Conservation (phyloP, 345 rosid species). For the Brassica rapa region DNA sequence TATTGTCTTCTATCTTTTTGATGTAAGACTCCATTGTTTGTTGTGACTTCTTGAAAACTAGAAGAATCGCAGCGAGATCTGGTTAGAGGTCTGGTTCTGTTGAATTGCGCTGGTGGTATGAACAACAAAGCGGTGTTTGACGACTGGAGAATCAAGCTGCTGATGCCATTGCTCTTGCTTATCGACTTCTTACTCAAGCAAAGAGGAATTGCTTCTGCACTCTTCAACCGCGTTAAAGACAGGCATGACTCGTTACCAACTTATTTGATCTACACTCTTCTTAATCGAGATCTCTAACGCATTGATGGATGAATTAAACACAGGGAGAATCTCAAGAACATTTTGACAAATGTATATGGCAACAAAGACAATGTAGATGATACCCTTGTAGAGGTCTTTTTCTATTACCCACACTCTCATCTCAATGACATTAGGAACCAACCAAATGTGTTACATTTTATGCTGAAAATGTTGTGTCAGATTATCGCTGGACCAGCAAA, state of each 20-base stretch:
- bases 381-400: constrained; percentile 68
- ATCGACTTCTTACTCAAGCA: constrained; percentile 76
- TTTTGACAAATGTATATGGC: constrained; percentile 66
- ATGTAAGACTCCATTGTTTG: neutral
- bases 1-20: neutral
- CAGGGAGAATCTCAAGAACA: constrained; percentile 73
- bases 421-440: neutral
- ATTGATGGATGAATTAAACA: constrained; percentile 11
- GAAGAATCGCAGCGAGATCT: constrained; percentile 52
- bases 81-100: constrained; percentile 72
- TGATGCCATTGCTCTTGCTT: constrained; percentile 73
- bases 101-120: constrained; percentile 97
- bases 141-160: constrained; percentile 91
- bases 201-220: constrained; percentile 59
- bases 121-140: constrained; percentile 92
- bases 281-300: neutral
- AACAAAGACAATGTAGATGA: constrained; percentile 85
- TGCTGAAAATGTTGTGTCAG: constrained; percentile 44
- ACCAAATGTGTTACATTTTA: neutral
- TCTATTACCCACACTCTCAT: neutral
- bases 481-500: constrained; percentile 77
- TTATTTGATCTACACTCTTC: neutral
- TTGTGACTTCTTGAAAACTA: neutral
- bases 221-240: constrained; percentile 72
- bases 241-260: constrained; percentile 46